Evolutionary conservation across 116 monocot genomes (phyloP), one percentile per base, ranked within the genome.

Genomic region (Trichopus zeylanicus): DNA sequence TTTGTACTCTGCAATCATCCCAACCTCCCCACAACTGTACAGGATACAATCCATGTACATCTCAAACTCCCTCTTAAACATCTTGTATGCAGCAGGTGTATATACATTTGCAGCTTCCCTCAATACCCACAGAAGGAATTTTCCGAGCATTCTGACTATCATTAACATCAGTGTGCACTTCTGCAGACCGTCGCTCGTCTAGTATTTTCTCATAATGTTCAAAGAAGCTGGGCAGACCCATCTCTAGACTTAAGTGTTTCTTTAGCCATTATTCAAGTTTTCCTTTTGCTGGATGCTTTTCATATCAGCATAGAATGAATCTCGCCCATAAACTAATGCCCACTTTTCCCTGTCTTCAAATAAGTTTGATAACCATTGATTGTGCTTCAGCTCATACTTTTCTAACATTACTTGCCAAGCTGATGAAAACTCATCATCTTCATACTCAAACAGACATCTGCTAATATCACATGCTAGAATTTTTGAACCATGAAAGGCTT

Each of bases 1-100:
- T 27, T 53, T 53, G 28, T 53, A 53, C 12, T 53, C 28, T 28
- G 53, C 26, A 7, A 15, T 26, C 18, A 27, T 28, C 13, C 53
- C 53, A 60, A 46, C 46, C 29, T 60, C 46, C 16, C 60, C 28
- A 60, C 60, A 34, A 12, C 27, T 60, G 42, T 38, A 39, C 37
- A 35, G 10, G 26, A 42, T 60, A 27, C 26, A 60, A 60, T 26
- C 46, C 35, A 39, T 26, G 22, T n/a, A 22, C 42, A 26, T 23
- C 10, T 34, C 60, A 26, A 60, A 35, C 60, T 60, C 60, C 60
- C 29, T 35, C 35, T 60, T 15, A 46, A 60, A 60, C 35, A 26
- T 60, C 19, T 26, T 39, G 26, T 29, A 60, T 28, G 20, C 19
- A 1, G 31, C 46, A 13, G 26, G 31, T 46, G 60, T 60, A 28